Conservation (phyloP, 2,329 filamentous ascomycete genomes). For the Pestalotiopsis sp. region DNA sequence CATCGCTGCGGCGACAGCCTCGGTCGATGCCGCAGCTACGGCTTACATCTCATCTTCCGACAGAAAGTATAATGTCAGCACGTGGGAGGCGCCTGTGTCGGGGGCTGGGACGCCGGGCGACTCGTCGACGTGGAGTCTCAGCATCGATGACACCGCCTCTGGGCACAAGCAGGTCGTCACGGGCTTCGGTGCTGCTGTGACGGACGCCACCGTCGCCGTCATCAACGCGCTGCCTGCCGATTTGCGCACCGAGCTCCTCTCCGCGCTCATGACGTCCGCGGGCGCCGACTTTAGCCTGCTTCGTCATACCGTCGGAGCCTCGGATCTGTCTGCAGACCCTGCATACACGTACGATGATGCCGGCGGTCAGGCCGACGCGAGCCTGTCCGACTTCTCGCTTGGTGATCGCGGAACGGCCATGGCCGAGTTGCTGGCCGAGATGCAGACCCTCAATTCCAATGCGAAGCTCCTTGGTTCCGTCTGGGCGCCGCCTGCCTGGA, state of each 20-base stretch:
- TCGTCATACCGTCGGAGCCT: slow-evolving; percentile 42
- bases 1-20: slow-evolving; percentile 16
- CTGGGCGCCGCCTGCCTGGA: slow-evolving; percentile 45
- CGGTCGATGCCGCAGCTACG: slow-evolving; percentile 19
- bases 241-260: slow-evolving; percentile 33
- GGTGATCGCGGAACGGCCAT: slow-evolving; percentile 41
- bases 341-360: slow-evolving; percentile 43
- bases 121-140: slow-evolving; percentile 38
- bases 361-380: slow-evolving; percentile 30
- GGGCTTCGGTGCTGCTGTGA: slow-evolving; percentile 45
- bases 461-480: slow-evolving; percentile 40
- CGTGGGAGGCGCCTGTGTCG: slow-evolving; percentile 34
- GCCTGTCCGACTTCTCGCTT: slow-evolving; percentile 34
- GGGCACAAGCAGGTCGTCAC: slow-evolving; percentile 42
- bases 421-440: slow-evolving; percentile 38
- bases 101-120: slow-evolving; percentile 33
- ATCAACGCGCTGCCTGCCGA: slow-evolving; percentile 35
- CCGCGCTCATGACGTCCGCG: slow-evolving; percentile 35
- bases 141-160: slow-evolving; percentile 38
- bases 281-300: slow-evolving; percentile 42
- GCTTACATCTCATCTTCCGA: slow-evolving; percentile 40
- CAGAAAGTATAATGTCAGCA: slow-evolving; percentile 37
- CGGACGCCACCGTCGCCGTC: slow-evolving; percentile 42
- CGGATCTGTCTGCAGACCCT: slow-evolving; percentile 41
- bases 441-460: slow-evolving; percentile 36